Conservation (phyloP, 257 asterid genomes). For the Avicennia marina region DNA sequence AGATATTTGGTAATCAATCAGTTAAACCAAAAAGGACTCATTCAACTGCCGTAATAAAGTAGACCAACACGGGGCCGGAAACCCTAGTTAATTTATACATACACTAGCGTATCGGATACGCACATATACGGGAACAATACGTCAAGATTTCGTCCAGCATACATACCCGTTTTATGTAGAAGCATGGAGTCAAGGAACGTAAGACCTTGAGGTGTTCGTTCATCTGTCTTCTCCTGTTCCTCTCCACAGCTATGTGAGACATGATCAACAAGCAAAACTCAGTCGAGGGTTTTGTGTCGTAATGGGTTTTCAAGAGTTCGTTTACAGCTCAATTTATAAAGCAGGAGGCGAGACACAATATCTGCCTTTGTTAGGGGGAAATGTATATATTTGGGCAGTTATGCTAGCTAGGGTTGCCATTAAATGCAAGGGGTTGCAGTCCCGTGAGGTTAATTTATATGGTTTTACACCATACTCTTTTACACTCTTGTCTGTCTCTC, state of each 20-base stretch:
- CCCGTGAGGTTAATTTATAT: slow-evolving; percentile 89
- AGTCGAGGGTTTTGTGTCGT: neutral
- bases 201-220: slow-evolving; percentile 85
- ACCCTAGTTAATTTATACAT: neutral
- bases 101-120: neutral
- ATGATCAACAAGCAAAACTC: slow-evolving; percentile 3
- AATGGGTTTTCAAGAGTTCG: neutral
- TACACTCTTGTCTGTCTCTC: no score
- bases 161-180: slow-evolving; percentile 85
- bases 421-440: slow-evolving; percentile 65
- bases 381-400: slow-evolving; percentile 21
- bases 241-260: slow-evolving; percentile 95
- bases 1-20: no score
- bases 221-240: slow-evolving; percentile 90
- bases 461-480: slow-evolving; percentile 23
- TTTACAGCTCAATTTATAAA: no score
- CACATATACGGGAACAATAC: no score
- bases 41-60: neutral
- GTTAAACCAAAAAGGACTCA: neutral
- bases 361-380: neutral
- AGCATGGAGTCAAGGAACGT: slow-evolving; percentile 89
- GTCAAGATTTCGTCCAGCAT: neutral
- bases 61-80: neutral
- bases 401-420: slow-evolving; percentile 29
- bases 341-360: no score